Base-by-base conservation (phyloP, 2,329 filamentous ascomycete species). In the Pyrenochaeta sp. region DNA sequence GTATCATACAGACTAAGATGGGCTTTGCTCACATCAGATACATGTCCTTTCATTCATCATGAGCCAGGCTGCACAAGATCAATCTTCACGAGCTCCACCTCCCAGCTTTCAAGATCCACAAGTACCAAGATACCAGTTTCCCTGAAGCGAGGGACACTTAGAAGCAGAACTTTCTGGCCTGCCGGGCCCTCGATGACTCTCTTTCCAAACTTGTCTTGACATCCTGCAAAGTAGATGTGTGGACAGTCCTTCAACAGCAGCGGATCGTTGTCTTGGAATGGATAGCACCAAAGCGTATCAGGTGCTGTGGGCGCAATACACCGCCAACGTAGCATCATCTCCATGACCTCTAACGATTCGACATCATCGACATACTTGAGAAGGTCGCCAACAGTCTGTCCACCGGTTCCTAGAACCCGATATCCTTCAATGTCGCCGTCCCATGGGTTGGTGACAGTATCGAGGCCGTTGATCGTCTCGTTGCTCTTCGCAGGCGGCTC, bases 201-300 rank as follows among this genome's bases (percentile, higher is more conserved):
- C 3, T 87, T 92, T 37, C 83, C 85, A 68, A 95, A 96, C 38
- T 79, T 78, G 3, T 90, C 86, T 69, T 96, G 91, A 59, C 88
- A 91, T 11, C 92, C 92, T 1, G 89, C 87, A 68, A 99, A 90
- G 74, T 90, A 97, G 21, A 99, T 77, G 63, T 99, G 93, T 2
- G 94, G 94, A 51, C 90, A 96, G 13, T 85, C 77, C 52, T 86
- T 83, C 61, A 99, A 80, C 29, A 97, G 87, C 64, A 97, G 95
- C 1, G 90, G 91, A 65, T 99, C 95, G 35, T 90, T 83, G 13
- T 94, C 89, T 72, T 97, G 92, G 72, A 96, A 99, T 0, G 94
- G 94, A 66, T 97, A 99, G 65, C 89, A 92, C 89, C 91, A 96
- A 29, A 99, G 69, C 0, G 95, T 99, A 72, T 99, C 95, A 0